These are phyloP conservation scores for Gnomoniopsis smithogilvyi DNA, from an alignment of 2,329 filamentous ascomycete species.

Conservation along the genomic window DNA sequence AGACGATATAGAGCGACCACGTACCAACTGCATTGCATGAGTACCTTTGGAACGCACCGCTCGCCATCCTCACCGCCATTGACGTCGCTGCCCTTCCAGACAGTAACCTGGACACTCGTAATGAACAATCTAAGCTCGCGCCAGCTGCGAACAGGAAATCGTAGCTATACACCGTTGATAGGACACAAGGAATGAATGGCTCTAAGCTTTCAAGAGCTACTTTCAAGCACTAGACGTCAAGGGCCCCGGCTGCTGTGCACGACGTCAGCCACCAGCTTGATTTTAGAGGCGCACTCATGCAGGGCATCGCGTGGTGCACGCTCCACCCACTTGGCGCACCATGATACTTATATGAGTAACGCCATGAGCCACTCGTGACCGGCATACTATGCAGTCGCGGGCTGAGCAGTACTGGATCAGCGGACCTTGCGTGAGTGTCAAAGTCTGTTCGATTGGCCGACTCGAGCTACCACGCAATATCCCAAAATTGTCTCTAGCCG, in stretches of 20 bases:
- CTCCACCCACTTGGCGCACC: not conserved
- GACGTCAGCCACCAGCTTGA: not conserved
- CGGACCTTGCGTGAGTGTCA: not conserved
- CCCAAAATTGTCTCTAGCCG: not conserved
- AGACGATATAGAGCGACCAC: conserved; percentile 13
- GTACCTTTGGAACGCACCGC: not conserved
- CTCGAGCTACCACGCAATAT: not conserved
- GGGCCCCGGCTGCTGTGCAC: not conserved
- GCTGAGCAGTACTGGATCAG: not conserved
- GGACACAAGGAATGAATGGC: not conserved
- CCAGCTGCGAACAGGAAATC: too few species aligned
- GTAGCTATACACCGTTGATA: not conserved
- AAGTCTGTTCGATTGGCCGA: not conserved
- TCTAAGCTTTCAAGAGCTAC: not conserved
- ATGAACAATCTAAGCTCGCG: too few species aligned
- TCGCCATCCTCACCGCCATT: not conserved
- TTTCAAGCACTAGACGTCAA: not conserved
- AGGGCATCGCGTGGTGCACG: not conserved
- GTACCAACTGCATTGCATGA: conserved; percentile 18
- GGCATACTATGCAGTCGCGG: too few species aligned
- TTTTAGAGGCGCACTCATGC: not conserved
- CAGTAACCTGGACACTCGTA: not conserved
- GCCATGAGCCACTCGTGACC: not conserved
- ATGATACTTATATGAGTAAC: not conserved
- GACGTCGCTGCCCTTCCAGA: not conserved